These are phyloP conservation scores for Puccinia horiana DNA, from an alignment of 1,284 basidiomycete genomes.

Conservation along the genomic window DNA sequence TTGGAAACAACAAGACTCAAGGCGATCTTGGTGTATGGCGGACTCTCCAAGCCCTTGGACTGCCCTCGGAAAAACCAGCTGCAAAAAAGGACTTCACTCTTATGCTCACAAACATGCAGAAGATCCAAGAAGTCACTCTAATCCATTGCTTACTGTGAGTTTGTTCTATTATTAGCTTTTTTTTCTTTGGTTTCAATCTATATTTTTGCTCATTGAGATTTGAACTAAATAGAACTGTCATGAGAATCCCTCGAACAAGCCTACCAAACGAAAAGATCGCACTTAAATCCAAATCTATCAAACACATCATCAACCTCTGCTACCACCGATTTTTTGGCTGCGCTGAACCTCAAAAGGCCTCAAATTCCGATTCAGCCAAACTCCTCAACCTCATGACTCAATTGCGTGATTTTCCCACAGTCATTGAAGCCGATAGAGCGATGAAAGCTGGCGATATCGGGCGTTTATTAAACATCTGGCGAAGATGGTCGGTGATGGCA, in stretches of 20 bases:
- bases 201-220: background rate
- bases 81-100: background rate
- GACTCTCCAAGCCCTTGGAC: background rate
- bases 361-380: background rate
- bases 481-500: slow-evolving; percentile 12
- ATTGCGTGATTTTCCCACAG: slow-evolving; percentile 7
- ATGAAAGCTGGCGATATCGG: slow-evolving; percentile 24
- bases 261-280: background rate
- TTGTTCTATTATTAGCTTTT: background rate
- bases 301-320: background rate
- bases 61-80: background rate
- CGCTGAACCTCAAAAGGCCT: background rate
- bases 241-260: background rate
- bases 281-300: background rate
- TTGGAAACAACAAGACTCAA: background rate
- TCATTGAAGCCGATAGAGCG: background rate
- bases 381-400: slow-evolving; percentile 1
- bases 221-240: background rate
- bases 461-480: background rate
- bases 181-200: background rate
- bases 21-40: background rate
- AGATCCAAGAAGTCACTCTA: background rate
- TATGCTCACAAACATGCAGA: background rate
- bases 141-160: background rate
- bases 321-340: background rate